Evolutionary conservation across 176 grass and related monocot genomes (phyloP), one percentile per base, ranked within the genome.

Genomic region (Cocos nucifera): DNA sequence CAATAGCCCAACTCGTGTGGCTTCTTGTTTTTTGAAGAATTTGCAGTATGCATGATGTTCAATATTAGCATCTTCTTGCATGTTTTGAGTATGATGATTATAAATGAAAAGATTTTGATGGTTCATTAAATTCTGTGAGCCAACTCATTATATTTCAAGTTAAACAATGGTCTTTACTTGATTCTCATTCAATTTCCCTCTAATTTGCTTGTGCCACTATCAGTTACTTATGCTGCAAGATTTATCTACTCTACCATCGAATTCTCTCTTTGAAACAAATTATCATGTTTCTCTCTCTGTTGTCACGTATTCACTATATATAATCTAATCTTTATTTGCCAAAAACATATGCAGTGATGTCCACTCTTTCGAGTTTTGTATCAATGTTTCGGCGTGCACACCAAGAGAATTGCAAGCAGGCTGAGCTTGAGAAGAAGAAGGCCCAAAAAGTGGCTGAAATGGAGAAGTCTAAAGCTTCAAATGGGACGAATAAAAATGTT

Each of bases 401-500:
- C 8, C 80, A 92, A 67, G 93, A 98, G 65, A 98, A 98, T 50
- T 78, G 82, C 60, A 98, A 92, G 70, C 87, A 98, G 73, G 78
- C 82, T 50, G 93, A 98, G 17, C 80, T 98, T 56, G 93, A 98
- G 56, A 98, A 80, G 70, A 98, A 92, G 85, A 98, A 79, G 28
- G 84, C 87, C 67, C 65, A 83, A 54, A 97, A 98, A 65, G 84
- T 92, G 55, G 84, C 78, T 50, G 78, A 78, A 66, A 76, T 83
- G 77, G 93, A 85, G 19, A 92, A 78, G 74, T 75, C 83, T 19
- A 98, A 83, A 77, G 56, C 12, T 49, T 49, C 67, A 49, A 76
- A 77, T 15, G 52, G 68, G 52, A 62, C 62, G 35, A 79, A 56
- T 63, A 85, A 82, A 90, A 73, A 79, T 66, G 87, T 59, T 53